Conservation (phyloP, 2,329 filamentous ascomycete species). For the Aspergillus carbonarius region DNA sequence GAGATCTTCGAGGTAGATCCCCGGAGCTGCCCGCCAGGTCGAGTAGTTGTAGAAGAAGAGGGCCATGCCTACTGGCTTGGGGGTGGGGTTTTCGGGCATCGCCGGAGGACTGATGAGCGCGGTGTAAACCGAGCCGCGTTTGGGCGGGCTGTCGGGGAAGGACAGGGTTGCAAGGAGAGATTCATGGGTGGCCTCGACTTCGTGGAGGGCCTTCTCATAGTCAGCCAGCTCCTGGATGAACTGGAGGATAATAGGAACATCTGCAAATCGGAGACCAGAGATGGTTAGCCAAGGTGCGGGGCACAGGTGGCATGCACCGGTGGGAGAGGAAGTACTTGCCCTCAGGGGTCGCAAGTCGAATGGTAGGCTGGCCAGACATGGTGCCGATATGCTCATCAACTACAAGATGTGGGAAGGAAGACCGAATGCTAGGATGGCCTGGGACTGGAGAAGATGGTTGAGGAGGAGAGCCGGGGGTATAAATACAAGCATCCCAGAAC, state of each 20-base stretch:
- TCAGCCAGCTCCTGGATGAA: slow-evolving; percentile 83
- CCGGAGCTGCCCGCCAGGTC: slow-evolving; percentile 83
- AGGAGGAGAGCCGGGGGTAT: background rate
- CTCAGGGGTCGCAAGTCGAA: slow-evolving; percentile 43
- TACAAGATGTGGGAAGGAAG: background rate
- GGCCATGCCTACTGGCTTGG: slow-evolving; percentile 69
- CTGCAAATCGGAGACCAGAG: slow-evolving; percentile 46
- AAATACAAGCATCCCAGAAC: background rate
- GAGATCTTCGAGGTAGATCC: slow-evolving; percentile 93
- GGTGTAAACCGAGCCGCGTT: slow-evolving; percentile 68
- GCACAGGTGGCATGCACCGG: background rate
- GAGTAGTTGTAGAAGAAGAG: slow-evolving; percentile 95
- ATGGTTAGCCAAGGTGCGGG: slow-evolving; percentile 10
- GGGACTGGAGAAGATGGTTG: background rate
- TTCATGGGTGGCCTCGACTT: slow-evolving; percentile 75
- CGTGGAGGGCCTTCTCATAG: slow-evolving; percentile 76
- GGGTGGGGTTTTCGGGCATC: slow-evolving; percentile 37
- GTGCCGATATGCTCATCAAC: background rate
- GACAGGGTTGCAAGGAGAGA: slow-evolving; percentile 73
- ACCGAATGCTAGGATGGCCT: no score
- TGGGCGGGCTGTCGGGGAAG: slow-evolving; percentile 60
- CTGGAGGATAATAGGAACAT: slow-evolving; percentile 75
- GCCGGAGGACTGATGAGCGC: slow-evolving; percentile 62
- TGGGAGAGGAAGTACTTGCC: slow-evolving; percentile 25
- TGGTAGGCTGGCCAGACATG: slow-evolving; percentile 39